Conservation (phyloP, 331 rosid genomes). For the Quercus tomentella region DNA sequence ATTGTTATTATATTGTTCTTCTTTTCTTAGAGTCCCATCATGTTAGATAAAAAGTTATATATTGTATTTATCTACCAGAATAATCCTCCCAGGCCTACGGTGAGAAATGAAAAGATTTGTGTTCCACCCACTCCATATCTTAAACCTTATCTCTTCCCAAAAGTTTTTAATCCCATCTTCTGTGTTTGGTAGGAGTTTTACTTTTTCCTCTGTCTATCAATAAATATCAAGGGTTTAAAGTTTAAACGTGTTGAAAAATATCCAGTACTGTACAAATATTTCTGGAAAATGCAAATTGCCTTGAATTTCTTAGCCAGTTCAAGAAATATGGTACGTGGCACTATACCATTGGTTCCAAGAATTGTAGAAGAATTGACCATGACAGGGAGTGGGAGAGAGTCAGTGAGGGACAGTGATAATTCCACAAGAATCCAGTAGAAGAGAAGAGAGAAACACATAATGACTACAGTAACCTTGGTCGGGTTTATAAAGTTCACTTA, state of each 20-base stretch:
- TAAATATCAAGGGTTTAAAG: too few relatives aligned
- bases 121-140: slow-evolving; percentile 53
- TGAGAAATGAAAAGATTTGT: slow-evolving; percentile 33
- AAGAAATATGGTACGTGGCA: slow-evolving; percentile 27
- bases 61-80: background rate
- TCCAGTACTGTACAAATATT: too few relatives aligned
- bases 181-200: too few relatives aligned
- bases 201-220: too few relatives aligned
- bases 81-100: slow-evolving; percentile 10
- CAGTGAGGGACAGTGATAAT: background rate
- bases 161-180: background rate
- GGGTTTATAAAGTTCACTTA: slow-evolving; percentile 42
- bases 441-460: background rate
- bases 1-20: too few relatives aligned
- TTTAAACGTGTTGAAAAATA: too few relatives aligned
- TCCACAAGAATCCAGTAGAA: background rate
- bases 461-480: slow-evolving; percentile 9
- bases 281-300: too few relatives aligned
- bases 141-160: slow-evolving; percentile 42
- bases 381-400: background rate
- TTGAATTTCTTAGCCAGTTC: background rate
- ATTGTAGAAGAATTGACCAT: slow-evolving; percentile 6
- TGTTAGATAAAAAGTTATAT: background rate
- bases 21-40: too few relatives aligned
- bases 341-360: slow-evolving; percentile 11